Base-by-base conservation (phyloP, 192 early-diverging fungal species). In the Podila horticola region DNA sequence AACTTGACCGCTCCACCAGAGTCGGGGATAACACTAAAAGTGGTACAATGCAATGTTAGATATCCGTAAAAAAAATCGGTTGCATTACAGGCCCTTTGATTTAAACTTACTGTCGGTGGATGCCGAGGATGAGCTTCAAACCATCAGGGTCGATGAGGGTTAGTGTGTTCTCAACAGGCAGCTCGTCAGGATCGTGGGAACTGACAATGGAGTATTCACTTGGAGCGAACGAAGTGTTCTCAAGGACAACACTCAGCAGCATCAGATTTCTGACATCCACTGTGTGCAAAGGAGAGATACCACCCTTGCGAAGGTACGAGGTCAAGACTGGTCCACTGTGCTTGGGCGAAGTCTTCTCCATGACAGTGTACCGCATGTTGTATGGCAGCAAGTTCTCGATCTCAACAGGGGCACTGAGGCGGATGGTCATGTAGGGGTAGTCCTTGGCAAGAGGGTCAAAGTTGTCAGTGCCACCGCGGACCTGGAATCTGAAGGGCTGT, bases 351-450 rank as follows among this genome's bases (percentile, higher is more conserved):
- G 88, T 88, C 66, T 92, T 91, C 75, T 97, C 96, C 59, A 91
- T 82, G 15, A 99, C 88, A n/a, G 84, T 85, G 62, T 95, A 94
- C 22, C 89, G 87, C 72, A 96, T 85, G 64, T 95, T 89, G 76
- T 94, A 98, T 0, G 98, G 98, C 34, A 99, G 84, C 26, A 98
- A 84, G 70, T 99, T 99, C 86, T 99, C 98, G 31, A 99, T 87
- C 84, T 95, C 93, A 15, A 95, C 85, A 17, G 94, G 94, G 31
- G 93, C 90, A 51, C 89, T 91, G 71, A 95, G 79, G 5, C 90
- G 90, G 64, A 95, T 89, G 5, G 88, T 83, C 91, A 93, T 94
- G 70, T 92, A 93, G 38, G 97, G 96, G 61, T 95, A 95, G 12
- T 82, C 69, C 79, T 83, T 84, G 36, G 74, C 69, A 10, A 88